Base-by-base conservation (phyloP, 1,139 yeast genomes). In the Taphrina communis region DNA sequence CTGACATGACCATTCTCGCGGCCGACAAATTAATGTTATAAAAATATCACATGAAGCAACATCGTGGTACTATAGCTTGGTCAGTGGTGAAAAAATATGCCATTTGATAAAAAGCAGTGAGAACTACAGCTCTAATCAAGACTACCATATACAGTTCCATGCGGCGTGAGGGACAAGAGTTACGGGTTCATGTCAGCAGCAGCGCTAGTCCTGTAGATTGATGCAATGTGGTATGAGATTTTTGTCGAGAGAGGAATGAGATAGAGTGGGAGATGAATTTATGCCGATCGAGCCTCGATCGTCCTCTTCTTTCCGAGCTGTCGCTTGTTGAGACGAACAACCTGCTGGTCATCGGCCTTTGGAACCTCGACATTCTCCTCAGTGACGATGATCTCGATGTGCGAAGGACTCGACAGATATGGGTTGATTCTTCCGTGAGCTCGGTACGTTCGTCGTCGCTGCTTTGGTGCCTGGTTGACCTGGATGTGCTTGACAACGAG, bases 391-490 rank as follows among this genome's bases (percentile, higher is more conserved):
- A 95, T 85, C 88, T 95, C 99, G 82, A 95, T 93, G 90, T 95
- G 99, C 80, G 96, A 92, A 82, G 99, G 99, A 79, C 93, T 87
- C 74, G 97, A 90, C 86, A 91, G 95, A 93, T 91, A 94, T 79
- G 97, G 97, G 85, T 93, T 94, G 83, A 92, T 90, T 88, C 98
- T 93, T 90, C 99, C 99, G 89, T 94, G 99, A 80, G 99, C 99
- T 89, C 99, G 94, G 97, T 86, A 95, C 81, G 99, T 94, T 87
- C 99, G 92, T 87, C 99, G 94, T 88, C 99, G 95, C 87, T 91
- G 96, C 87, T 92, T 92, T 85, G 99, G 99, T 80, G 99, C 99
- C 69, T 92, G 97, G 96, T 94, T 95, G 80, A 94, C 99, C 88
- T 95, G 99, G 82, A 95, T 93, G 90, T 94, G 98, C 79, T 96